Base-by-base conservation (phyloP, 2,329 filamentous ascomycete genomes). In the Diplodia seriata region DNA sequence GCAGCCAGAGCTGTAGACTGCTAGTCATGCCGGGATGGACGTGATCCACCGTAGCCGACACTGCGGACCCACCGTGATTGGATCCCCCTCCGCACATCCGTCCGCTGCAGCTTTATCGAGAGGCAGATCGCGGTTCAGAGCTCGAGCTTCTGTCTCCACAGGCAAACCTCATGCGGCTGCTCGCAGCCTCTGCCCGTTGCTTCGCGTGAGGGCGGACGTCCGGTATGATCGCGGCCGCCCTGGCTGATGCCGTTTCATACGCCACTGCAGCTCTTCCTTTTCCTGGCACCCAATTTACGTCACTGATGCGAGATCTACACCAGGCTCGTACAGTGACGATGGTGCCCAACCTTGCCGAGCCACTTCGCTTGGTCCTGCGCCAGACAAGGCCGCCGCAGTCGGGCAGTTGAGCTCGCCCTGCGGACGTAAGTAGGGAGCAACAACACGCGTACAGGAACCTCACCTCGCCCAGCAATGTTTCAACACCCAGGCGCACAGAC, bases 41-140 rank as follows among this genome's bases (percentile, higher is more conserved):
- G 29, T 63, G 59, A 63, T 63, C 47, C 59, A 50, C 59, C 59
- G 23, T 63, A 63, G 59, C 59, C 59, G 59, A 63, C 31, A 6
- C 14, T 40, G 59, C 47, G 59, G 59, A 63, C 59, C 59, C 59
- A 63, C 59, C 29, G 47, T 38, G 59, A 49, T 63, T 63, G 59
- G 59, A 63, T n/a, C 59, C 59, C 57, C 57, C 57, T 62, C 57
- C 40, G 57, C 57, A 50, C 57, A 62, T 62, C 57, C 57, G 57
- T 63, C 59, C 47, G 31, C 59, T 31, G 31, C 59, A 36, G 47
- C 57, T 51, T 51, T 36, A 63, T 63, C 59, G 59, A 63, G 9
- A 26, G 43, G 59, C 43, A 63, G 59, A 63, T 63, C 59, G 50
- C 59, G 59, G n/a, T 63, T 51, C 31, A 26, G 47, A 51, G 59